Evolutionary conservation across 139 green algal genomes (phyloP), one percentile per base, ranked within the genome.

Genomic region (Tetraselmis striata): DNA sequence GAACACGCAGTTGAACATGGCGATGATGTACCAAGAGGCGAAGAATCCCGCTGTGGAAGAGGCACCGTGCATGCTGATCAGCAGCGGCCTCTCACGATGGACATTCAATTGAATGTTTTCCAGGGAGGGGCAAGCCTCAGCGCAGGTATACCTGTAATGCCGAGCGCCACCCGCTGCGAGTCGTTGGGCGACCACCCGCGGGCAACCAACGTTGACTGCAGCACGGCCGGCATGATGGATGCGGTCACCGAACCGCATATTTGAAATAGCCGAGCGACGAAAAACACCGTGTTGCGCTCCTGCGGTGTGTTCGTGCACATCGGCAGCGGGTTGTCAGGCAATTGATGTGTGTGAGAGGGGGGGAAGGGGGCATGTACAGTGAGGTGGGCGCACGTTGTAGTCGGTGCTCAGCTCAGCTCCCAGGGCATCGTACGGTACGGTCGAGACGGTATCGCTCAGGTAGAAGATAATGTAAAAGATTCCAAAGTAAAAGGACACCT

Each of bases 391-490:
- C 45, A 67, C 45, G 18, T 67, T 18, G 18, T 67, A 67, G 45
- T 77, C 31, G 58, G 80, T 59, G 1, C 45, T 80, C 11, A 88
- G 79, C 79, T 88, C 85, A 29, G 85, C 81, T 18, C 85, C 85
- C 2, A 88, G 82, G 2, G 81, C 81, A 31, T 88, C 85, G 29
- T 88, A 88, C 1, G 85, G 85, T 1, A 85, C 81, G 78, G 85
- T 88, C 28, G 78, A 80, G 31, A 83, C 79, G 25, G 85, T 86
- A 45, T 88, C 85, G 29, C 25, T 59, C 2, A 88, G 75, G 76
- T 88, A 88, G 32, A 88, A 88, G 28, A 83, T 18, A 11, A 59
- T 77, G 78, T 88, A 88, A 29, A 83, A 84, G 45, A 84, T 26
- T 22, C 77, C 85, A 80, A 88, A 88, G 78, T 81, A 88, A 31